Base-by-base conservation (phyloP, 179 eudicot species). In the Beta corolliflora region DNA sequence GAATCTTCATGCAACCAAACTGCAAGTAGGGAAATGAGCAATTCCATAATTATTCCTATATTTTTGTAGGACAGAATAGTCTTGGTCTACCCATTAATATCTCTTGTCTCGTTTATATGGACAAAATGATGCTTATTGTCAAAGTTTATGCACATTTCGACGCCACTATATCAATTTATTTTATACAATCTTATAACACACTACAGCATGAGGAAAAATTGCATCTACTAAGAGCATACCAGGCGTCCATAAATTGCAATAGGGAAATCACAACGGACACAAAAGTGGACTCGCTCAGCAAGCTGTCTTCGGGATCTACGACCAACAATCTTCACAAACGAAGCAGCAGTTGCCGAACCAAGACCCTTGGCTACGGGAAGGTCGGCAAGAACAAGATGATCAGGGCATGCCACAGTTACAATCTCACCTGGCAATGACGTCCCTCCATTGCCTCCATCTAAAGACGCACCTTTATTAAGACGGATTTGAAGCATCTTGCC, bases 321-420 rank as follows among this genome's bases (percentile, higher is more conserved):
- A 65, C 99, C 98, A 11, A 94, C 88, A 82, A 86, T 88, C 91
- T 96, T 96, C 25, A 89, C 88, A 78, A 79, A 64, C 4, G 95
- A 83, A 82, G 87, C 83, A 78, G 93, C 76, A 78, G 88, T 84
- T 29, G 91, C 91, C 53, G 93, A 80, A 73, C 97, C 99, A 56
- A 96, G 89, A 79, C 98, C 89, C 86, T 94, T 94, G 48, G 98
- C 98, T 12, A 96, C 99, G 44, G 95, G 97, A 80, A 96, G 97
- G 86, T 96, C 98, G 63, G 99, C 97, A 59, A 96, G 89, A 59
- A 94, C 89, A 63, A 96, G 94, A 78, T 96, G 98, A 85, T 96
- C 99, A 63, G 99, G 98, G 78, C 99, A 96, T 36, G 99, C 95
- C 58, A 96, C 97, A 31, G 91, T 96, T 73, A 92, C 97, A 31